Evolutionary conservation across 2,329 filamentous ascomycete species (phyloP).

Genomic region (Mollisiaceae sp.): DNA sequence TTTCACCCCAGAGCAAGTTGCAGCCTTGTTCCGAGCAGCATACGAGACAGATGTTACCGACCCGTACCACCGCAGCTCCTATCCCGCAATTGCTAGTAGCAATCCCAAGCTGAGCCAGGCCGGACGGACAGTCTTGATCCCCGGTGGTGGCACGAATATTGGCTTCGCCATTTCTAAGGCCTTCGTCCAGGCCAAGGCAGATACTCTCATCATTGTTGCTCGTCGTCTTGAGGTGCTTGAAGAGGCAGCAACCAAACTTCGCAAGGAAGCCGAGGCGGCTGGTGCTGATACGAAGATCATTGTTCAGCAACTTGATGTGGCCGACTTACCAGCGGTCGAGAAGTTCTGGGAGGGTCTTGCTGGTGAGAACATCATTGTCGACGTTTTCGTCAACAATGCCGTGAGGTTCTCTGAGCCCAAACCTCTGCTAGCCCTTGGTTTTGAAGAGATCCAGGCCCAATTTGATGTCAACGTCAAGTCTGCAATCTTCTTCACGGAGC

Average conservation of each 20-base stretch:
- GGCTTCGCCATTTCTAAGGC: background rate
- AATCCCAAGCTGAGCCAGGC: background rate
- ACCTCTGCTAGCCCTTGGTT: slow-evolving; percentile 3
- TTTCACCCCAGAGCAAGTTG: background rate
- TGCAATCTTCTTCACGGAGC: slow-evolving; percentile 6
- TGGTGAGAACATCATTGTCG: background rate
- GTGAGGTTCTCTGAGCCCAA: background rate
- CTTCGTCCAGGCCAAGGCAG: background rate
- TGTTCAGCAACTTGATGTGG: background rate
- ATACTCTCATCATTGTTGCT: background rate
- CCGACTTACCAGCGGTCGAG: background rate
- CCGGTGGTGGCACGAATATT: background rate
- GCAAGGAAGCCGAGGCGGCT: background rate
- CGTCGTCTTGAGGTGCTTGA: background rate
- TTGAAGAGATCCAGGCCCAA: slow-evolving; percentile 7
- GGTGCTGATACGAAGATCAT: slow-evolving; percentile 1
- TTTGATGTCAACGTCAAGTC: slow-evolving; percentile 9
- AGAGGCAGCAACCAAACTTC: background rate
- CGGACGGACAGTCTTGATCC: background rate
- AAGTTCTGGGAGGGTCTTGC: background rate
- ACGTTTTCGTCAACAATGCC: background rate
- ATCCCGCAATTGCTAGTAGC: background rate
- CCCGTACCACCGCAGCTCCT: background rate
- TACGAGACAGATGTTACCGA: background rate
- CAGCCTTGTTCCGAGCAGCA: background rate